Conservation (phyloP, 2,329 filamentous ascomycete species). For the Sphaerulina musiva region DNA sequence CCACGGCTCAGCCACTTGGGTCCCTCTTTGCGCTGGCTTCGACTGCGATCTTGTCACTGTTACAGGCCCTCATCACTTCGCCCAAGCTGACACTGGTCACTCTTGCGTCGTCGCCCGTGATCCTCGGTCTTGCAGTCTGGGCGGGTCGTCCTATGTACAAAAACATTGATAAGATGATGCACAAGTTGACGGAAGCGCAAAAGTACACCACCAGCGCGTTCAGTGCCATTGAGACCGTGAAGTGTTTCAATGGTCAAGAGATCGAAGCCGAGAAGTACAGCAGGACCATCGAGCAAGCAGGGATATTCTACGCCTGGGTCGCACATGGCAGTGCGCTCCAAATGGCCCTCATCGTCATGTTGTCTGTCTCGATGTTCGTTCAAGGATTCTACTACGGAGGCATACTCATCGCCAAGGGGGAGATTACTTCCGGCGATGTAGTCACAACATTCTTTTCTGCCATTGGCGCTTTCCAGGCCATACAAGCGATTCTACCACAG, state of each 20-base stretch:
- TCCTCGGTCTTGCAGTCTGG: conserved; percentile 53
- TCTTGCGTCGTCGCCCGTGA: conserved; percentile 64
- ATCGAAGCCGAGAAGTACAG: conserved; percentile 63
- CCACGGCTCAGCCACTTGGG: conserved; percentile 73
- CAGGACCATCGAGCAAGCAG: conserved; percentile 51
- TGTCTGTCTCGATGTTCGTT: conserved; percentile 73
- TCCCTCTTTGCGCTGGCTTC: conserved; percentile 58
- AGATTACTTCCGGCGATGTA: conserved; percentile 58
- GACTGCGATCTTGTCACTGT: conserved; percentile 59
- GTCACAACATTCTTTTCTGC: conserved; percentile 82
- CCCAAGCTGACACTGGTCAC: conserved; percentile 81
- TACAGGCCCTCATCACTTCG: conserved; percentile 68
- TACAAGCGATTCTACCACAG: conserved; percentile 69
- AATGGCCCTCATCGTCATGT: conserved; percentile 64
- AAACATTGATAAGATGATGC: conserved; percentile 63
- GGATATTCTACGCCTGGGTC: conserved; percentile 59
- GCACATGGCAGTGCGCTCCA: conserved; percentile 64
- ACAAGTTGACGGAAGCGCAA: conserved; percentile 61
- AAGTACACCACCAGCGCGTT: conserved; percentile 66
- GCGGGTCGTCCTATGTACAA: conserved; percentile 57
- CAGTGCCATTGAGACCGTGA: conserved; percentile 73
- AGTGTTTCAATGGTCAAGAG: conserved; percentile 71
- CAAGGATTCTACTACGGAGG: conserved; percentile 86
- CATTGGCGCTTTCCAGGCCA: conserved; percentile 65
- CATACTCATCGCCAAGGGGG: conserved; percentile 56